Conservation (phyloP, 768 basidiomycete species). For the Serpula lacrymans region DNA sequence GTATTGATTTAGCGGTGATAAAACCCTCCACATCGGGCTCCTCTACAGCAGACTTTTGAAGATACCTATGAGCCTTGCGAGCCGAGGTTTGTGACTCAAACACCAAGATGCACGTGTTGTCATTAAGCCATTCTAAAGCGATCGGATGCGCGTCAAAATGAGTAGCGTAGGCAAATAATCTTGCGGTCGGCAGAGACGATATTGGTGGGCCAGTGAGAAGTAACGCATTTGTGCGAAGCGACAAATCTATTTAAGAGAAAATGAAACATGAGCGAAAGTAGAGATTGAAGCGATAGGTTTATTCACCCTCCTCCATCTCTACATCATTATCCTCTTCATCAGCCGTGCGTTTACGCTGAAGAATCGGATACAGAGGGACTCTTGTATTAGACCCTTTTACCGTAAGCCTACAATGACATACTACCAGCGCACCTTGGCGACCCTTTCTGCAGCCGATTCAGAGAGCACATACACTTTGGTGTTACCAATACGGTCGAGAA, state of each 20-base stretch:
- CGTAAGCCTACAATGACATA: conserved; percentile 32
- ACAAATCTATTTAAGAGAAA: conserved; percentile 34
- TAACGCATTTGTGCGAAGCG: conserved; percentile 62
- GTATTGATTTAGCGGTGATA: conserved; percentile 65
- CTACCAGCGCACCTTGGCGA: conserved; percentile 70
- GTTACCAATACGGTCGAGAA: conserved; percentile 67
- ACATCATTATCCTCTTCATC: conserved; percentile 34
- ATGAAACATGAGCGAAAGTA: conserved; percentile 2
- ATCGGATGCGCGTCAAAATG: conserved; percentile 74
- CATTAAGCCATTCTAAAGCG: conserved; percentile 84
- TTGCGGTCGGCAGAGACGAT: conserved; percentile 67
- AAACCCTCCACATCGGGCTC: conserved; percentile 52
- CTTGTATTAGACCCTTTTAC: conserved; percentile 45
- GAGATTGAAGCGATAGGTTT: conserved; percentile 9
- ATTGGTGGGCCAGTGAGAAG: conserved; percentile 73
- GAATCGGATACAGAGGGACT: conserved; percentile 18
- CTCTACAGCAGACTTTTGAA: conserved; percentile 52
- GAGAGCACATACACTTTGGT: conserved; percentile 77
- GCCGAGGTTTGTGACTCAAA: conserved; percentile 58
- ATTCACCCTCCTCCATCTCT: conserved; percentile 29
- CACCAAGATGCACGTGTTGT: conserved; percentile 77
- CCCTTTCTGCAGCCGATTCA: conserved; percentile 56
- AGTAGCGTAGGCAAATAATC: conserved; percentile 78
- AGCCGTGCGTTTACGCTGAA: conserved; percentile 48
- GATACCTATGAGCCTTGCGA: conserved; percentile 42